A percentile compares a stretch with the other conserved stretches of the same genome.
Conservation (phyloP, 805 yeast genomes). For the Candida pseudofarinosa region DNA sequence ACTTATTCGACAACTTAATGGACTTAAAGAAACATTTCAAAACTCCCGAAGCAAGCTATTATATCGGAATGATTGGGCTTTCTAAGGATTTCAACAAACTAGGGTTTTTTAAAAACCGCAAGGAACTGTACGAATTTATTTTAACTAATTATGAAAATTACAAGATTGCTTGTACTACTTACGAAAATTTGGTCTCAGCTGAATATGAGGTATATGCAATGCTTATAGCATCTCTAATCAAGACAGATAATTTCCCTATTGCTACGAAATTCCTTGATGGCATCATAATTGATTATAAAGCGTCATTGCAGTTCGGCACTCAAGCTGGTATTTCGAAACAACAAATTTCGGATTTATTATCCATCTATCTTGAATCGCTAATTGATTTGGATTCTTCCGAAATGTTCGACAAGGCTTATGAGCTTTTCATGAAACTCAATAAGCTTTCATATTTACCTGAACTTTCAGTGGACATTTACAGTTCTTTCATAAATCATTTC, state of each 20-base stretch:
- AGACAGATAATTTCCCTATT: slow-evolving; percentile 43
- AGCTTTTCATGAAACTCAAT: slow-evolving; percentile 25
- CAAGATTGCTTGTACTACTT: slow-evolving; percentile 14
- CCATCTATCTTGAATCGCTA: slow-evolving; percentile 38
- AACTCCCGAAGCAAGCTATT: slow-evolving; percentile 20
- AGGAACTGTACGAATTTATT: slow-evolving; percentile 23
- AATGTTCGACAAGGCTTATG: slow-evolving; percentile 19
- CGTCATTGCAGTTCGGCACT: slow-evolving; percentile 12
- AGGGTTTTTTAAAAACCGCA: slow-evolving; percentile 12
- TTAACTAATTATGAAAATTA: slow-evolving; percentile 28
- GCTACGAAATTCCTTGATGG: slow-evolving; percentile 58
- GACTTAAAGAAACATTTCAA: slow-evolving; percentile 14
- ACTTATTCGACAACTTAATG: slow-evolving; percentile 11
- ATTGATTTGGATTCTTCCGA: slow-evolving; percentile 3
- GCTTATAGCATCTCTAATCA: slow-evolving; percentile 49
- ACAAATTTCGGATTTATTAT: slow-evolving; percentile 38
- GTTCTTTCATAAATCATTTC: slow-evolving; percentile 26
- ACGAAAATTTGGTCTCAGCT: slow-evolving; percentile 18
- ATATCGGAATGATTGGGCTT: slow-evolving; percentile 33
- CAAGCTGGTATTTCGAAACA: slow-evolving; percentile 11
- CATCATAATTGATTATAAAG: slow-evolving; percentile 43
- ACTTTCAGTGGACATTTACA: slow-evolving; percentile 23
- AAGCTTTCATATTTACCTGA: slow-evolving; percentile 33
- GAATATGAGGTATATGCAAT: slow-evolving; percentile 50
- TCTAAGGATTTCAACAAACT: slow-evolving; percentile 17